phyloP scores from a whole-genome alignment of 2,329 filamentous ascomycete species.

The Penicillium vulpinum region DNA sequence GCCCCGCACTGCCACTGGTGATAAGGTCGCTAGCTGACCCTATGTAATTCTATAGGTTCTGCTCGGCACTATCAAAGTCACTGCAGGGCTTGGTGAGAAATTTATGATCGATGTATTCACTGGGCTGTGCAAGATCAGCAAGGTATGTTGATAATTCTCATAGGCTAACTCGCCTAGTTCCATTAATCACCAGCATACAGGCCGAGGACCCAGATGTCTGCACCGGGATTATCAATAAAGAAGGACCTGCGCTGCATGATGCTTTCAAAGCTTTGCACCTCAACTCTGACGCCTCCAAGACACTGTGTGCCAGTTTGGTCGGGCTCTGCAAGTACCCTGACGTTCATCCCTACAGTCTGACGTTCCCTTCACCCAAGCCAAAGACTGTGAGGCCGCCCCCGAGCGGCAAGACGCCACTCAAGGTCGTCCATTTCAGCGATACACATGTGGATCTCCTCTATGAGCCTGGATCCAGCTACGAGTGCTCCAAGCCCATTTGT shows the following conservation, averaged over 20 bases:
- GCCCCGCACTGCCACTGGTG: background rate
- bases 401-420: constrained; percentile 51
- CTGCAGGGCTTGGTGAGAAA: constrained; percentile 47
- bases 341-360: constrained; percentile 46
- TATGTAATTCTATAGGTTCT: constrained; percentile 24
- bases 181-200: constrained; percentile 26
- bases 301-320: constrained; percentile 56
- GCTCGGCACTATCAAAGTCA: constrained; percentile 46
- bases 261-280: constrained; percentile 51
- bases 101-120: constrained; percentile 43
- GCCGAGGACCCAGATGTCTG: constrained; percentile 59
- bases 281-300: constrained; percentile 52
- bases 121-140: constrained; percentile 38
- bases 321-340: constrained; percentile 55
- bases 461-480: constrained; percentile 53
- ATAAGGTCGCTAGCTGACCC: background rate
- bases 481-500: constrained; percentile 62
- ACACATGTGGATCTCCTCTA: constrained; percentile 61
- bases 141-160: constrained; percentile 25
- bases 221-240: constrained; percentile 51
- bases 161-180: background rate
- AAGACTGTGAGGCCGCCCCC: constrained; percentile 42
- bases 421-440: constrained; percentile 61
- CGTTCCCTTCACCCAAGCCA: constrained; percentile 48
- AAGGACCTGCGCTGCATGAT: constrained; percentile 56